phyloP scores from a whole-genome alignment of 2,329 filamentous ascomycete species.

The Cladosporium halotolerans region DNA sequence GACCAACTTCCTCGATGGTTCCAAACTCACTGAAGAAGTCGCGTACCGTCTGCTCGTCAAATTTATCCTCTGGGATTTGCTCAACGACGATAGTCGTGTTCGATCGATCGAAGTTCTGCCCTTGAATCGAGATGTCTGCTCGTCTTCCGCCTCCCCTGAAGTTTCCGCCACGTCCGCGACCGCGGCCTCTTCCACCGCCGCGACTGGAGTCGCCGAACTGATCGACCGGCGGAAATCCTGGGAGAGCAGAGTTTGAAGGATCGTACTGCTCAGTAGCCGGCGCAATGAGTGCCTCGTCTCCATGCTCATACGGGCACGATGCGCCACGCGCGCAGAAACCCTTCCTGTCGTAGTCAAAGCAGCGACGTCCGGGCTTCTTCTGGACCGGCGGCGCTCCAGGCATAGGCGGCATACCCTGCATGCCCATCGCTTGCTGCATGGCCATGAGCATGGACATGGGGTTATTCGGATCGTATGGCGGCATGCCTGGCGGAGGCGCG shows the following conservation, averaged over 20 bases:
- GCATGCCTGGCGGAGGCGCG: slow-evolving; percentile 38
- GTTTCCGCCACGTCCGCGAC: slow-evolving; percentile 28
- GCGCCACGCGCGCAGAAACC: slow-evolving; percentile 64
- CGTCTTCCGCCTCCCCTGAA: slow-evolving; percentile 34
- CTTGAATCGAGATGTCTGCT: slow-evolving; percentile 58
- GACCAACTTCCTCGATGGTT: slow-evolving; percentile 54
- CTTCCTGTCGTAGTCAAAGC: slow-evolving; percentile 65
- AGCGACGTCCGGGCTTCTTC: slow-evolving; percentile 38
- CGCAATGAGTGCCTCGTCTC: slow-evolving; percentile 43
- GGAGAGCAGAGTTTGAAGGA: slow-evolving; percentile 47
- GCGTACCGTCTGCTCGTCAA: slow-evolving; percentile 58
- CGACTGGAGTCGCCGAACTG: slow-evolving; percentile 28
- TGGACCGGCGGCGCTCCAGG: slow-evolving; percentile 10
- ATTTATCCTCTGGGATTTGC: slow-evolving; percentile 67
- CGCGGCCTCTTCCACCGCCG: slow-evolving; percentile 36
- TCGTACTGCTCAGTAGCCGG: slow-evolving; percentile 52
- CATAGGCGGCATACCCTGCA: slow-evolving; percentile 38
- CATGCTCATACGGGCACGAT: slow-evolving; percentile 65
- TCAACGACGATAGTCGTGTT: slow-evolving; percentile 69
- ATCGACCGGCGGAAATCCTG: slow-evolving; percentile 13
- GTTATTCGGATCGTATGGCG: slow-evolving; percentile 52
- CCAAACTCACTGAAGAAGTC: slow-evolving; percentile 70
- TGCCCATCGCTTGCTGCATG: slow-evolving; percentile 53
- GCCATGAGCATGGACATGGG: slow-evolving; percentile 57
- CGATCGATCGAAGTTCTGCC: slow-evolving; percentile 55